These are phyloP conservation scores for Rauvolfia tetraphylla DNA, from an alignment of 257 asterid species.

Conservation along the genomic window DNA sequence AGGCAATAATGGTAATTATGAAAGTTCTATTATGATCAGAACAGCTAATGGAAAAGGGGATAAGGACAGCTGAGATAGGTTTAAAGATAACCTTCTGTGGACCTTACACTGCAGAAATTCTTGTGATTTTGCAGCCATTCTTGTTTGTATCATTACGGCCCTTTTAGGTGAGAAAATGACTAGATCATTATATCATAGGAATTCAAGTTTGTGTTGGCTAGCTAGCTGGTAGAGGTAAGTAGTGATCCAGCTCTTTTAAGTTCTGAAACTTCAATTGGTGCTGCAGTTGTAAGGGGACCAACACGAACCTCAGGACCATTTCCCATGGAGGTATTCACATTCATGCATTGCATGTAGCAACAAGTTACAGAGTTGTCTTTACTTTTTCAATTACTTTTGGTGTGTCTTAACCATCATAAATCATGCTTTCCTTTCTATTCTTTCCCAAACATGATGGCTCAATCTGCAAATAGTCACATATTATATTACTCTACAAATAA, in stretches of 20 bases:
- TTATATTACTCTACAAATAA: no score
- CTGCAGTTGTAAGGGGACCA: slow-evolving; percentile 11
- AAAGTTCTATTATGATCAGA: not conserved
- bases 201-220: not conserved
- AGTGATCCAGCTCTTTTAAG: not conserved
- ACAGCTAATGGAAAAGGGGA: not conserved
- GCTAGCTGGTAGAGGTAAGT: not conserved
- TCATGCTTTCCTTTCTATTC: not conserved
- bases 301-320: not conserved
- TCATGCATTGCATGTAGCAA: not conserved
- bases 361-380: not conserved
- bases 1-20: not conserved
- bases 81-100: not conserved
- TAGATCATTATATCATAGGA: not conserved
- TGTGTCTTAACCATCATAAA: not conserved
- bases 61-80: not conserved
- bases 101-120: not conserved
- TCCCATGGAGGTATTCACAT: not conserved
- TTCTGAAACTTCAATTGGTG: slow-evolving; percentile 8
- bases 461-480: not conserved
- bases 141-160: not conserved
- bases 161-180: not conserved
- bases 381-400: not conserved
- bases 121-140: not conserved
- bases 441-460: not conserved